Evolutionary conservation across 108 stramenopile genomes (phyloP), one percentile per base, ranked within the genome.

Genomic region (Cylindrotheca fusiformis): DNA sequence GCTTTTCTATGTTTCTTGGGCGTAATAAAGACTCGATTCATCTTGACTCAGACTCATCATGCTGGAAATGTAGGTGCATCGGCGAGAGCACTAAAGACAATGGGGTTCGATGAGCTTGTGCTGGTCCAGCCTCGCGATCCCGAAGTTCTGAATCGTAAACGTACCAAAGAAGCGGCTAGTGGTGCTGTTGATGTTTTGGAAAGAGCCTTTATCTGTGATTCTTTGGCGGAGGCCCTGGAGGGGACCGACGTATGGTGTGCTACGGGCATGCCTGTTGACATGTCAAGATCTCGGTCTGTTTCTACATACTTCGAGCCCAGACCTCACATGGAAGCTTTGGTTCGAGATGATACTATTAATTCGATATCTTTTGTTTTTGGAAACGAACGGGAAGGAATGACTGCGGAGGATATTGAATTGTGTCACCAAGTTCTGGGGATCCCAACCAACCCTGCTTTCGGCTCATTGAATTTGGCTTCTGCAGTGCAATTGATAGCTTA

Each of bases 401-500:
- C 41, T 0, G 65, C 68, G 6, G 53, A 55, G 14, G 83, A 84
- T 20, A 73, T 84, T 55, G 72, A 55, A 26, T 41, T 55, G 18
- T 86, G 85, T 44, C 58, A 81, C 58, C 72, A 63, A 10, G 69
- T 84, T 55, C 55, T 86, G n/a, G 85, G 86, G 0, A 84, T 87
- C 19, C 86, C 86, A 4, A 82, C 86, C 48, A 79, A 87, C 58
- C 83, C 82, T 4, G 32, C 31, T 1, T 87, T 84, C 64, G 83
- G 83, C 12, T 80, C 78, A 18, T 58, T 87, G 56, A 87, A 87
- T 75, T 54, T 87, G 45, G 86, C 86, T 18, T 68, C 72, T 12
- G 86, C 86, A 2, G 83, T 87, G 3, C 86, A 87, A 69, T 54
- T 87, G 24, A 80, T 87, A 58, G 86, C 78, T 5, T 85, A 82